phyloP scores from a whole-genome alignment of 169 alveolate genomes.

The Blepharisma undulans region DNA sequence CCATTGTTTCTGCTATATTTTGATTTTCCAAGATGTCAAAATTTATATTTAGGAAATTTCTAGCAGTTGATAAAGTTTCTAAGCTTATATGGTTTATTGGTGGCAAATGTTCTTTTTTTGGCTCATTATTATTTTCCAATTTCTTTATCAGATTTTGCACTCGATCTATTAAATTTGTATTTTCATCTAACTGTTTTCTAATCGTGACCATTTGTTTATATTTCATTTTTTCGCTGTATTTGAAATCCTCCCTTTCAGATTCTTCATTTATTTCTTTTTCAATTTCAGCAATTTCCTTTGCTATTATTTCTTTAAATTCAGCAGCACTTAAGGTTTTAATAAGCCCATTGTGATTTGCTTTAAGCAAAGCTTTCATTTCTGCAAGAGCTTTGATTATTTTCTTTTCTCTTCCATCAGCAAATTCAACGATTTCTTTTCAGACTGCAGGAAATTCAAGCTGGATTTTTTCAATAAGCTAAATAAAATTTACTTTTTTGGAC shows the following conservation, averaged over 20 bases:
- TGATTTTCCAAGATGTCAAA: neutral
- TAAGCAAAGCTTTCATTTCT: slow-evolving; percentile 35
- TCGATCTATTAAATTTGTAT: neutral
- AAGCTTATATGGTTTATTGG: neutral
- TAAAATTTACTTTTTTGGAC: neutral
- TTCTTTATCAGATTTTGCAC: neutral
- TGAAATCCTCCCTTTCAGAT: neutral
- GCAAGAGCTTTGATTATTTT: neutral
- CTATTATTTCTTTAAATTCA: neutral
- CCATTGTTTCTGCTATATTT: neutral
- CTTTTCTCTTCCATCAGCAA: slow-evolving; percentile 46
- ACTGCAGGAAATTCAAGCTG: slow-evolving; percentile 55
- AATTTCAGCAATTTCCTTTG: neutral
- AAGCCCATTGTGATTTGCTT: neutral
- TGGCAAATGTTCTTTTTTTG: neutral
- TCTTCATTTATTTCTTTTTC: neutral
- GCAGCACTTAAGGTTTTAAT: neutral
- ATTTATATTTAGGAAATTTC: neutral
- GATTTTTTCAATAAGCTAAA: neutral
- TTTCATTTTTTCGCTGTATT: neutral
- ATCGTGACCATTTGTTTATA: neutral
- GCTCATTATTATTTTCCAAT: neutral
- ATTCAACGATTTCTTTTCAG: slow-evolving; percentile 40
- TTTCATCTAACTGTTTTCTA: neutral
- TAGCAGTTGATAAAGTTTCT: neutral